These are phyloP conservation scores for Umbelopsis vinacea DNA, from an alignment of 192 early-diverging fungal species.

Conservation along the genomic window DNA sequence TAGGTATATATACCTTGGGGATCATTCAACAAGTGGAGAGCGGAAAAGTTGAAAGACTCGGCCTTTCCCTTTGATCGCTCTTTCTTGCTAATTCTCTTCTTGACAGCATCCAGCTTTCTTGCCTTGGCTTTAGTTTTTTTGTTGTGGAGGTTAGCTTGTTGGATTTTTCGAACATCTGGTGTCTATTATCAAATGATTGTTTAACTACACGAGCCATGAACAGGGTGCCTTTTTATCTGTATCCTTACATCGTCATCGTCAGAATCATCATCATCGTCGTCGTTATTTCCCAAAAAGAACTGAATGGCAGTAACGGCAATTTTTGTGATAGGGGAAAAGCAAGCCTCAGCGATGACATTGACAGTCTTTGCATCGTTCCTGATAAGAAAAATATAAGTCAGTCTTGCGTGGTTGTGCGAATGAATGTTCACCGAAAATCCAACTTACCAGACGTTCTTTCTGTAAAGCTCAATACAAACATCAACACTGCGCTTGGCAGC, in stretches of 20 bases:
- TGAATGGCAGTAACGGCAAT: conserved; percentile 90
- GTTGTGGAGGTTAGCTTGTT: conserved; percentile 80
- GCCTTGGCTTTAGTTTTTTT: conserved; percentile 87
- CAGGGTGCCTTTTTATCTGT: no score
- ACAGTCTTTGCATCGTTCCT: conserved; percentile 98
- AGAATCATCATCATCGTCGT: conserved; percentile 74
- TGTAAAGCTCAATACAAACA: conserved; percentile 96
- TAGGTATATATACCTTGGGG: conserved; percentile 74
- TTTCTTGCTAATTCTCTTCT: conserved; percentile 74
- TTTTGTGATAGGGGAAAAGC: conserved; percentile 91
- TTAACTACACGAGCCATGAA: background rate
- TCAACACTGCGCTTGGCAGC: conserved; percentile 97
- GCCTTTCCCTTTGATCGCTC: conserved; percentile 64
- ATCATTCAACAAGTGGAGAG: conserved; percentile 93
- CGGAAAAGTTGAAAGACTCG: conserved; percentile 90
- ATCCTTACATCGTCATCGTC: conserved; percentile 53
- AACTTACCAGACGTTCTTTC: conserved; percentile 88
- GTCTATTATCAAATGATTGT: conserved; percentile 11
- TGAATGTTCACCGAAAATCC: background rate
- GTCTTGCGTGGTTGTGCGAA: background rate
- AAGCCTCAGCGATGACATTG: conserved; percentile 97
- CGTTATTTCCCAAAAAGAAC: conserved; percentile 89
- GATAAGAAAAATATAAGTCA: background rate
- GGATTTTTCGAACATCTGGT: conserved; percentile 73
- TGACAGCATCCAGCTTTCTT: conserved; percentile 78